Conservation (phyloP, 345 rosid species). For the Brassica incana region DNA sequence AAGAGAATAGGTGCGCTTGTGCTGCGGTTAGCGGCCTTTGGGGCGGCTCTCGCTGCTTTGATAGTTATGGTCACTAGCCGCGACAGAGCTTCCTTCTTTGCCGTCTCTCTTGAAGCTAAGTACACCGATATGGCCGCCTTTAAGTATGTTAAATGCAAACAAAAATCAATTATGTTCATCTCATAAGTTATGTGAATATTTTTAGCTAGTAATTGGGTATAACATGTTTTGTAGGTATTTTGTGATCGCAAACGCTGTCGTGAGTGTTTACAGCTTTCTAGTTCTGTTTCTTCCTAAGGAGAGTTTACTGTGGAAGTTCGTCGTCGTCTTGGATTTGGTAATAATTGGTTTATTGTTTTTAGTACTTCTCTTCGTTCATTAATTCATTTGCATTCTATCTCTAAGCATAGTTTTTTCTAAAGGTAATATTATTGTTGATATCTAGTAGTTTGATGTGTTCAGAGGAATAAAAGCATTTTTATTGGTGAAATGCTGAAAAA, state of each 20-base stretch:
- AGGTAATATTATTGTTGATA: background rate
- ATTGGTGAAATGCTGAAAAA: background rate
- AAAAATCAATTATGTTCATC: background rate
- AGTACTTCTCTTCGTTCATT: background rate
- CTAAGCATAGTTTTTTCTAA: background rate
- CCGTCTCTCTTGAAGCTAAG: constrained; percentile 58
- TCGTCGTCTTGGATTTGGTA: constrained; percentile 67
- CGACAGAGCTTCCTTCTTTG: constrained; percentile 47
- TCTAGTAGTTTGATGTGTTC: background rate
- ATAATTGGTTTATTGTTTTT: background rate
- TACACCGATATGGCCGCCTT: constrained; percentile 66
- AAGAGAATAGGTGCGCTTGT: constrained; percentile 50
- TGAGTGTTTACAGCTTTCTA: constrained; percentile 58
- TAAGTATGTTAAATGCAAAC: constrained; percentile 44
- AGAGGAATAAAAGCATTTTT: background rate
- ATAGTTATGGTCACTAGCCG: constrained; percentile 78
- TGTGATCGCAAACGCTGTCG: constrained; percentile 64
- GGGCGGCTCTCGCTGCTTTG: constrained; percentile 58
- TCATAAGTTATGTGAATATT: background rate
- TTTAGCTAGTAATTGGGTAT: background rate
- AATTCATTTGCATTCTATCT: background rate
- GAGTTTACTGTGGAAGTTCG: constrained; percentile 64
- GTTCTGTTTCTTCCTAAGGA: constrained; percentile 61
- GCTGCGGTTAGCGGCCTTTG: constrained; percentile 59
- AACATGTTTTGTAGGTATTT: constrained; percentile 55